Evolutionary conservation across 257 asterid species (phyloP), one percentile per base, ranked within the genome.

Genomic region (Catharanthus roseus): DNA sequence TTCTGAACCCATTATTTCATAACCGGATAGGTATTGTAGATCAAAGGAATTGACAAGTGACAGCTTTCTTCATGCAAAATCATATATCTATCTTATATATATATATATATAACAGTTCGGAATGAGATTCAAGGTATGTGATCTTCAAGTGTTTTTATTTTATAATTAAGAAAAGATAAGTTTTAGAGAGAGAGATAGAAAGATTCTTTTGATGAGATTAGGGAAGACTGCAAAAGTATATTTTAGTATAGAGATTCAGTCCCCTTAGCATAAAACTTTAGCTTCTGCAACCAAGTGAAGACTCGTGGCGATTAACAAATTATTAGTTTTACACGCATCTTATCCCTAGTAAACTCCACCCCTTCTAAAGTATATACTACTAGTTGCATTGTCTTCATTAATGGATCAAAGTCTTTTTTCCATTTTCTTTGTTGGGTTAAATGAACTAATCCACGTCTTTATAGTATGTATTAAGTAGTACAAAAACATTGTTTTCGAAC

Each of bases 201-300:
- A 54, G 68, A 76, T 70, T 69, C 78, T 60, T 60, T 70, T 50
- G 71, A 63, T 69, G 67, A 60, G 62, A 53, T 29, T 45, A 28
- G 82, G 77, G 66, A 79, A 74, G 82, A 68, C 78, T 68, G 44
- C 73, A 68, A 68, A 34, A 16, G 15, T 62, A 39, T 54, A 56
- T 50, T 0, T 31, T 31, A 45, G 45, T n/a, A n/a, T 76, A 76
- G 63, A 77, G 69, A 71, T 82, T 56, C 86, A 83, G 78, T 41
- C 74, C 85, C 90, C 86, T 71, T 83, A 69, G 80, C 80, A 57
- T 72, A 80, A 62, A 75, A 78, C 60, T 47, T 56, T 71, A 3
- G 16, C 66, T 26, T 19, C 53, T 18, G 10, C 26, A 33, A 26
- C 42, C 3, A 55, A 51, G 64, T 33, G 70, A 70, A 65, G 28